Conservation (phyloP, 2,329 filamentous ascomycete species). For the Sclerotinia trifoliorum region DNA sequence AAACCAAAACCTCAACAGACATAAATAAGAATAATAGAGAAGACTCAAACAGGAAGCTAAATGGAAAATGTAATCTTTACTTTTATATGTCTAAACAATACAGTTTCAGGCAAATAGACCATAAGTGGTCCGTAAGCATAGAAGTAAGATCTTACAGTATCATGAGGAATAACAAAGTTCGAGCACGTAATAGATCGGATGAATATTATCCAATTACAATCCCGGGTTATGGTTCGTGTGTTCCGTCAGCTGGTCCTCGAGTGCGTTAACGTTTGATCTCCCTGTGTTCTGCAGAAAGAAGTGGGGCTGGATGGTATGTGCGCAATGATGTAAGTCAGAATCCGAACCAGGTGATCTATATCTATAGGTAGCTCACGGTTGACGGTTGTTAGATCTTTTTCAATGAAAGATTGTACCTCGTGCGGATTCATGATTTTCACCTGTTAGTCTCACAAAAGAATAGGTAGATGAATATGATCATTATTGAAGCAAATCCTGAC, state of each 20-base stretch:
- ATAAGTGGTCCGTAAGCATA: neutral
- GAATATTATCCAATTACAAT: neutral
- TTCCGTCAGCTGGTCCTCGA: neutral
- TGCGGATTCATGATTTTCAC: too few species aligned
- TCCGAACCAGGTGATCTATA: neutral
- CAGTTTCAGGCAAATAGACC: neutral
- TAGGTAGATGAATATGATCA: too few species aligned
- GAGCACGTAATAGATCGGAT: constrained; percentile 17
- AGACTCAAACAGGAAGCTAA: neutral
- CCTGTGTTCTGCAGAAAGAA: neutral
- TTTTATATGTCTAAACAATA: neutral
- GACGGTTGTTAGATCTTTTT: neutral
- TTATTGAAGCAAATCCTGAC: too few species aligned
- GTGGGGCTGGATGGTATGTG: neutral
- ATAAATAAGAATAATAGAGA: neutral
- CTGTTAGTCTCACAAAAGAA: too few species aligned
- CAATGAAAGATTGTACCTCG: too few species aligned
- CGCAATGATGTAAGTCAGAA: neutral
- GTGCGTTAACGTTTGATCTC: constrained; percentile 3
- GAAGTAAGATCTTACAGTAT: neutral
- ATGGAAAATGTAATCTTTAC: neutral
- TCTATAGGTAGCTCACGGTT: neutral
- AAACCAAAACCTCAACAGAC: neutral
- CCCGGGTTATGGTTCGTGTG: neutral
- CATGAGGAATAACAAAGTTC: constrained; percentile 6